Conservation (phyloP, 805 yeast genomes). For the Ogataea dorogensis region DNA sequence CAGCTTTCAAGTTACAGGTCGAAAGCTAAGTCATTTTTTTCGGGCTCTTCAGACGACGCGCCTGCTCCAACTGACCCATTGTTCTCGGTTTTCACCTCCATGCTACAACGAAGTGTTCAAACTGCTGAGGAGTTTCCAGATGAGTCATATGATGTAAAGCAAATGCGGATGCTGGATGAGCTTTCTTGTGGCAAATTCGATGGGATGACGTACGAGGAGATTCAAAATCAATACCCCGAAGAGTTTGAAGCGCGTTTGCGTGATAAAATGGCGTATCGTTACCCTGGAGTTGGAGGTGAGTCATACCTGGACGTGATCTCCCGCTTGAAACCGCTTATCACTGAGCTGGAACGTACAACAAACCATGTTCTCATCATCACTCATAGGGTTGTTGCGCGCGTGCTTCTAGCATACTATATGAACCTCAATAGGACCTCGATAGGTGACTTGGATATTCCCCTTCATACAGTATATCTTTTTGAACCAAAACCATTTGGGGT, state of each 20-base stretch:
- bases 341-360: slow-evolving; percentile 87
- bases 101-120: slow-evolving; percentile 75
- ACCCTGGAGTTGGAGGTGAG: slow-evolving; percentile 98
- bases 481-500: slow-evolving; percentile 96
- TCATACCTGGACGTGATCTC: slow-evolving; percentile 91
- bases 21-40: slow-evolving; percentile 8
- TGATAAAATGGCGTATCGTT: slow-evolving; percentile 81
- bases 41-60: slow-evolving; percentile 3
- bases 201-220: slow-evolving; percentile 89
- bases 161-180: slow-evolving; percentile 91
- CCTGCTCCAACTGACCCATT: slow-evolving; percentile 60
- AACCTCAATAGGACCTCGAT: slow-evolving; percentile 76
- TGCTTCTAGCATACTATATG: slow-evolving; percentile 83
- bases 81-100: slow-evolving; percentile 91
- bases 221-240: slow-evolving; percentile 65
- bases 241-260: slow-evolving; percentile 76
- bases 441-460: slow-evolving; percentile 88
- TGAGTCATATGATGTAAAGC: slow-evolving; percentile 69
- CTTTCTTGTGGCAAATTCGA: slow-evolving; percentile 91
- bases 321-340: slow-evolving; percentile 83
- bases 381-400: slow-evolving; percentile 89
- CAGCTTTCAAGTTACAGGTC: slow-evolving; percentile 54
- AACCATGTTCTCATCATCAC: slow-evolving; percentile 82
- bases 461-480: slow-evolving; percentile 84
- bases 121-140: slow-evolving; percentile 79